Evolutionary conservation across 345 rosid genomes (phyloP).

Genomic region (Trapa bicornis): DNA sequence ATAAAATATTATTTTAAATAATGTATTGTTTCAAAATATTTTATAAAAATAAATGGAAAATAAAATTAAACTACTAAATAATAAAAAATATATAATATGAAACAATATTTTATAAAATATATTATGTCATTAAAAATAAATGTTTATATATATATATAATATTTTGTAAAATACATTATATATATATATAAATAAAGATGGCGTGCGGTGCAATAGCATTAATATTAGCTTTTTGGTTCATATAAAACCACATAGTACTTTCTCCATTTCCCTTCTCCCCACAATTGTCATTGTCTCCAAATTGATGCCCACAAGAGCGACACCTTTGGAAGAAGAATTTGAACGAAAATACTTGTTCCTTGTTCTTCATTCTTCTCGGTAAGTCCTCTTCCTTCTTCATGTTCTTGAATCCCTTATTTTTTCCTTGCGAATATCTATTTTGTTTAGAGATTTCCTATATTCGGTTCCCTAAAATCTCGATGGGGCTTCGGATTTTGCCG

Average conservation of each 20-base stretch:
- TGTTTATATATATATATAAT: no score
- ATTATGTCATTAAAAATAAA: no score
- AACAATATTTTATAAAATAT: no score
- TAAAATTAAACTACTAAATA: no score
- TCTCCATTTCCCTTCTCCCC: background rate
- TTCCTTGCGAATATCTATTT: background rate
- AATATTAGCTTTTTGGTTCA: slow-evolving; percentile 11
- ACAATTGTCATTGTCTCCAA: background rate
- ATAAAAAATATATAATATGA: no score
- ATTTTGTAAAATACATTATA: no score
- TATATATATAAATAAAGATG: background rate
- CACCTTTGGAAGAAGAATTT: slow-evolving; percentile 1
- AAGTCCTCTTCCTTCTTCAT: slow-evolving; percentile 11
- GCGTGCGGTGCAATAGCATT: slow-evolving; percentile 14
- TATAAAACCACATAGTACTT: background rate
- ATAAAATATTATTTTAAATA: no score
- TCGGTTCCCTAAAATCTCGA: slow-evolving; percentile 2
- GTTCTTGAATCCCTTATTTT: background rate
- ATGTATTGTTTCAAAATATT: no score
- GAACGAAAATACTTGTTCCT: slow-evolving; percentile 1
- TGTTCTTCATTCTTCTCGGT: slow-evolving; percentile 10
- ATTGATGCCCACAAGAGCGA: slow-evolving; percentile 4
- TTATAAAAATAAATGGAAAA: no score
- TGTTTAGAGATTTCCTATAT: background rate
- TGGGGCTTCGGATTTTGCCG: slow-evolving; percentile 2